Percentiles rank a stretch among this genome's conserved stretches.
Evolutionary conservation across 2,329 filamentous ascomycete genomes (phyloP).

Genomic region (Aspergillus sojae): DNA sequence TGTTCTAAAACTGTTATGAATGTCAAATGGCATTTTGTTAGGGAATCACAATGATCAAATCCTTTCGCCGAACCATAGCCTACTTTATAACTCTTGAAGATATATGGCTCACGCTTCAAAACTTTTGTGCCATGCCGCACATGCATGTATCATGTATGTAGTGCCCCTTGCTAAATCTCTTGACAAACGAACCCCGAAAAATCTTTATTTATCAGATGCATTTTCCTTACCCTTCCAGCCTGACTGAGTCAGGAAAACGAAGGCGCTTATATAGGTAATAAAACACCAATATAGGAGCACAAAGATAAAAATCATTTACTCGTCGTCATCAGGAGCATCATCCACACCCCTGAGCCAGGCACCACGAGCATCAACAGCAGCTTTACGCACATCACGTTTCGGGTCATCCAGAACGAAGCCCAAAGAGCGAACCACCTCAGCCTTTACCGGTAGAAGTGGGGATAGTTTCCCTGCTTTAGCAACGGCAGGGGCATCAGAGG

Average conservation of each 20-base stretch:
- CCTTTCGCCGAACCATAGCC: not conserved
- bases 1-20: not conserved
- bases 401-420: slow-evolving; percentile 61
- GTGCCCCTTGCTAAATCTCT: not conserved
- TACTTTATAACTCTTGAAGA: not conserved
- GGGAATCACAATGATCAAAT: not conserved
- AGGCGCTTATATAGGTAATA: slow-evolving; percentile 1
- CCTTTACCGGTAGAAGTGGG: slow-evolving; percentile 59
- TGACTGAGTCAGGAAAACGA: slow-evolving; percentile 5
- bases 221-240: not conserved
- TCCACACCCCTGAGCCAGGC: slow-evolving; percentile 61
- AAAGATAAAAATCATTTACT: slow-evolving; percentile 33
- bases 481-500: slow-evolving; percentile 24
- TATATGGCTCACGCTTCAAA: not conserved
- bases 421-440: slow-evolving; percentile 59
- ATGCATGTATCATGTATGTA: not conserved
- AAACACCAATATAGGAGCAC: not conserved
- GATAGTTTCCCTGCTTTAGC: slow-evolving; percentile 35
- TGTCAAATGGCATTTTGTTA: not conserved
- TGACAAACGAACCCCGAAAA: not conserved
- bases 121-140: not conserved
- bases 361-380: slow-evolving; percentile 63
- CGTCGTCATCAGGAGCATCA: slow-evolving; percentile 61
- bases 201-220: not conserved
- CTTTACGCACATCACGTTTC: slow-evolving; percentile 63